A percentile compares a stretch with the other conserved stretches of the same genome.
Conservation (phyloP, 352 stramenopile species). For the Phytophthora crassamura region DNA sequence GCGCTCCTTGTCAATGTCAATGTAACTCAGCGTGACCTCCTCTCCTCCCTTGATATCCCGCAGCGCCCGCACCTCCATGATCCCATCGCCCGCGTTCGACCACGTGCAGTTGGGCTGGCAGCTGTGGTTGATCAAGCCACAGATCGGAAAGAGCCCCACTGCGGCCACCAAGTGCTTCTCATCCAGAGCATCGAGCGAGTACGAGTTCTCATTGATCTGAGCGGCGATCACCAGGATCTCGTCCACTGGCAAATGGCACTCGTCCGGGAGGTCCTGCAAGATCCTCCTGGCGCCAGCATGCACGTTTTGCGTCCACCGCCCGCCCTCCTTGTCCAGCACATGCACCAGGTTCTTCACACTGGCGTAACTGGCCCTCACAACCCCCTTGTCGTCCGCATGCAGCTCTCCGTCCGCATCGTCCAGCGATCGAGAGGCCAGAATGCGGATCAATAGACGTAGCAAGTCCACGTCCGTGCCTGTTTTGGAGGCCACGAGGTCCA, state of each 20-base stretch:
- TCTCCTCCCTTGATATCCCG: constrained; percentile 47
- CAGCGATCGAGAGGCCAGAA: constrained; percentile 38
- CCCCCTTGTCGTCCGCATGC: constrained; percentile 23
- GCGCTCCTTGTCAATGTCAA: constrained; percentile 53
- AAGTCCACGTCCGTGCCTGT: constrained; percentile 46
- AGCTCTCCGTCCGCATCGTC: constrained; percentile 31
- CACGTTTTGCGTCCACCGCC: constrained; percentile 43
- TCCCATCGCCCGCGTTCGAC: constrained; percentile 48
- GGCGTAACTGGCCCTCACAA: constrained; percentile 32
- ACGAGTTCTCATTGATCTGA: constrained; percentile 63
- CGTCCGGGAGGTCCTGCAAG: constrained; percentile 41
- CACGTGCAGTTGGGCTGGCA: constrained; percentile 58
- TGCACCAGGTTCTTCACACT: constrained; percentile 53
- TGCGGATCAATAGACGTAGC: constrained; percentile 51
- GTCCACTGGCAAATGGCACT: constrained; percentile 46
- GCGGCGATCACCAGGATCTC: constrained; percentile 54
- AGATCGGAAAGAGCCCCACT: constrained; percentile 55
- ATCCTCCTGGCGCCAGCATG: constrained; percentile 38
- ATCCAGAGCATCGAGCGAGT: constrained; percentile 51
- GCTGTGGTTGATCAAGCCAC: constrained; percentile 57
- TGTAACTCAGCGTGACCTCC: constrained; percentile 60
- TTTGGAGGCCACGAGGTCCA: constrained; percentile 51
- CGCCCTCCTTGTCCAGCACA: constrained; percentile 35
- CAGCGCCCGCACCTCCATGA: constrained; percentile 45
- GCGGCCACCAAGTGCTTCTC: constrained; percentile 43